Evolutionary conservation across 352 stramenopile genomes (phyloP).

Genomic region (Phytophthora multivora): DNA sequence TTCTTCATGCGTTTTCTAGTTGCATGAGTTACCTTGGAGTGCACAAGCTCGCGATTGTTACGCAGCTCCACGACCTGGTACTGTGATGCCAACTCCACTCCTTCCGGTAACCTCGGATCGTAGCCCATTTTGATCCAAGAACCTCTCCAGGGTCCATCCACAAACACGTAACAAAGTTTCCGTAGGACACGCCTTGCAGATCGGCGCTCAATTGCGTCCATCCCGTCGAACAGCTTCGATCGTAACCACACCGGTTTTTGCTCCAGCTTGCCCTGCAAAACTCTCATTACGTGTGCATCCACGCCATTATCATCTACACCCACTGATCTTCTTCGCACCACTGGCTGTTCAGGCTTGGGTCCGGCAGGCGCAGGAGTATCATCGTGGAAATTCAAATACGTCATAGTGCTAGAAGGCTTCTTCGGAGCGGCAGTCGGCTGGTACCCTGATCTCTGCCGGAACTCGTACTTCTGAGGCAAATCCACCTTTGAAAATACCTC

Average conservation of each 20-base stretch:
- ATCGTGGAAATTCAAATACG: slow-evolving; percentile 83
- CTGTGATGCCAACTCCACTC: slow-evolving; percentile 43
- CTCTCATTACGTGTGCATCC: slow-evolving; percentile 64
- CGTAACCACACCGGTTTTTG: slow-evolving; percentile 80
- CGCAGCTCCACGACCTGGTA: slow-evolving; percentile 84
- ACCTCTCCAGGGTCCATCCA: slow-evolving; percentile 80
- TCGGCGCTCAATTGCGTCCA: slow-evolving; percentile 65
- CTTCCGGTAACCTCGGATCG: slow-evolving; percentile 51
- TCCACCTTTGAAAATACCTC: slow-evolving; percentile 88
- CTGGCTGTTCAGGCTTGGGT: slow-evolving; percentile 53
- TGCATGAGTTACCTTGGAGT: slow-evolving; percentile 75
- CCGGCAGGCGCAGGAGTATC: slow-evolving; percentile 52
- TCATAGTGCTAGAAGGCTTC: slow-evolving; percentile 76
- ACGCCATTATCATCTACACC: slow-evolving; percentile 60
- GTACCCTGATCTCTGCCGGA: slow-evolving; percentile 77
- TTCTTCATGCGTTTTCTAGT: slow-evolving; percentile 75
- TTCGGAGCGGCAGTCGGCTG: slow-evolving; percentile 60
- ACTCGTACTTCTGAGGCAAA: slow-evolving; percentile 84
- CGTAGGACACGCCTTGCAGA: slow-evolving; percentile 63
- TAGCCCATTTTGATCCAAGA: slow-evolving; percentile 87
- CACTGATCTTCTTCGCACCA: slow-evolving; percentile 52
- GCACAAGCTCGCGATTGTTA: slow-evolving; percentile 82
- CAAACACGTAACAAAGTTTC: slow-evolving; percentile 85
- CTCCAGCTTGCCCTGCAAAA: slow-evolving; percentile 60
- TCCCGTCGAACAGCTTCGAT: slow-evolving; percentile 66